Evolutionary conservation across 495 filamentous ascomycete genomes (phyloP), one percentile per base, ranked within the genome.

Genomic region (Aspergillus kassunensis): DNA sequence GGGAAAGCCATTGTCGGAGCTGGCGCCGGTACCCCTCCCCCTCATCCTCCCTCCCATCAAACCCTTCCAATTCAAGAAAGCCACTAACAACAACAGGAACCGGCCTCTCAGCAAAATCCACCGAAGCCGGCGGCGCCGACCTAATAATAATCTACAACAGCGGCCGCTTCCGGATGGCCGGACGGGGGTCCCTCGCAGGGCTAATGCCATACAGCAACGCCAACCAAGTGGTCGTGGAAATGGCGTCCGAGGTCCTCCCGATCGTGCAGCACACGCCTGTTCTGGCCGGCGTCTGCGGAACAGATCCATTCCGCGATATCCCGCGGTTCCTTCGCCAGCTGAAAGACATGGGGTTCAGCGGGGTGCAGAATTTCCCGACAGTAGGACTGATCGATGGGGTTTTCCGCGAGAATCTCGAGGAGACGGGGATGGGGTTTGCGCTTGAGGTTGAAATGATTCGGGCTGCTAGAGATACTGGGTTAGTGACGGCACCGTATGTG

Each of bases 181-280:
- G 85, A 1, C 69, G 80, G 18, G 85, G 85, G 1, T 86, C 83
- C 6, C 68, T 87, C n/a, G 84, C 85, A 0, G 86, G 84, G 0
- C 63, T 89, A 43, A 82, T 89, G 77, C 85, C 84, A 1, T 89
- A 86, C 67, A 80, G 82, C 7, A 82, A 89, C 60, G 84, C 85
- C 4, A 88, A 88, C 63, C 77, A 79, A 19, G 80, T 86, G 13
- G 84, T 87, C 0, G 62, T 86, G 1, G 80, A 85, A 15, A 88
- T 88, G 84, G 80, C 78, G 11, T 69, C 54, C 49, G 83, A 83
- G 65, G 74, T 86, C 33, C 66, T 87, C 33, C 82, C 82, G 1
- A 61, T 86, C 7, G 78, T 87, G 20, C 53, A 76, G 23, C 58
- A 79, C 44, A 83, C 82, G 0, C 82, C 84, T 33, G 80, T 86